Evolutionary conservation across 2,329 filamentous ascomycete genomes (phyloP).

Genomic region (Phialophora macrospora): DNA sequence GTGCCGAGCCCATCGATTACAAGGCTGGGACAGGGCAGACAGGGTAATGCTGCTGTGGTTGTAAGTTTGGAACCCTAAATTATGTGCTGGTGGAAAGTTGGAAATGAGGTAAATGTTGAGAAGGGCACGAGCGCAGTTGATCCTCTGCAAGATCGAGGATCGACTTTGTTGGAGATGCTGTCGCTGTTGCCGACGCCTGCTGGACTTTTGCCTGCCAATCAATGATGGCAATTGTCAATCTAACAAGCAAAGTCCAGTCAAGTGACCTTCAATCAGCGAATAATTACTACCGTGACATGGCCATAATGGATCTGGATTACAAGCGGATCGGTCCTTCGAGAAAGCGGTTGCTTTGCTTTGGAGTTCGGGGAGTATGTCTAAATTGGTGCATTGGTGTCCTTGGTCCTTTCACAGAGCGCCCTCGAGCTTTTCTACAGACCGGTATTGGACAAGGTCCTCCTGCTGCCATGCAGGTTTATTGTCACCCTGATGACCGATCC

Average conservation of each 20-base stretch:
- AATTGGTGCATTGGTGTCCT: background rate
- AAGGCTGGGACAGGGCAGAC: background rate
- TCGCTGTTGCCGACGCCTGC: slow-evolving; percentile 10
- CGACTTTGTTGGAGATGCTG: slow-evolving; percentile 6
- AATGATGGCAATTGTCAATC: background rate
- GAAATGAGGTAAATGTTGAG: slow-evolving; percentile 16
- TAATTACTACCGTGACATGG: slow-evolving; percentile 1
- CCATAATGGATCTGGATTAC: background rate
- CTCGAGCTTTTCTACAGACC: background rate
- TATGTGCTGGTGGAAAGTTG: background rate
- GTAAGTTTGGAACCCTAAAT: slow-evolving; percentile 4
- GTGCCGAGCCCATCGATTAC: slow-evolving; percentile 25
- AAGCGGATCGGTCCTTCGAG: background rate
- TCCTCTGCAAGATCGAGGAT: slow-evolving; percentile 5
- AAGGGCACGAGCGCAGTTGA: slow-evolving; percentile 15
- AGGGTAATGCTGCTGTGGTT: slow-evolving; percentile 1
- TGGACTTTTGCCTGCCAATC: slow-evolving; percentile 11
- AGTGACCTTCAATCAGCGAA: background rate
- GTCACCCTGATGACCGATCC: background rate
- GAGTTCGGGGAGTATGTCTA: background rate
- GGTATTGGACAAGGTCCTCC: too few relatives aligned
- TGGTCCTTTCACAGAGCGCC: background rate
- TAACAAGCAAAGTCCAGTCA: background rate
- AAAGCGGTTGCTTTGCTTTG: background rate
- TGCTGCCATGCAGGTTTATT: too few relatives aligned